Base-by-base conservation (phyloP, 352 stramenopile species). In the Pseudoperonospora humuli region DNA sequence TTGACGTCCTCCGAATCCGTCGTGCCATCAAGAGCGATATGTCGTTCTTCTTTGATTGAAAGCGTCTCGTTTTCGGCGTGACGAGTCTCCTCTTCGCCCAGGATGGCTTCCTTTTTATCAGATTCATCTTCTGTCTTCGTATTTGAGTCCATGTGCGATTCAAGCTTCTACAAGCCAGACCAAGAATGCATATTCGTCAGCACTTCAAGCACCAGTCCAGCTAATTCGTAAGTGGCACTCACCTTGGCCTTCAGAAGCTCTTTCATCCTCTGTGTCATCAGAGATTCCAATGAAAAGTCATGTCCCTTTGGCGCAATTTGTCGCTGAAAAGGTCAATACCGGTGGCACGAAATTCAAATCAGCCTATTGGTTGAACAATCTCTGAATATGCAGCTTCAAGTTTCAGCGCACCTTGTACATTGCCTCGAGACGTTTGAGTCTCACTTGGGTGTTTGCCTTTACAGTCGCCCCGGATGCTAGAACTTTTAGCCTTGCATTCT, bases 361-460 rank as follows among this genome's bases (percentile, higher is more conserved):
- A 43, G 23, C 9, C 9, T 23, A 33, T 19, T 9, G 21, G 7
- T 24, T 19, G 24, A 7, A 32, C n/a, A 33, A 32, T 14, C 1
- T 3, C 8, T 5, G 17, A 11, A 39, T 9, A 33, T 7, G 1
- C 29, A 41, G 5, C 32, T 14, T 40, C 3, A 34, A 19, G 18
- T 52, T 18, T 1, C 28, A 54, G 40, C 58, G n/a, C 69, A 82
- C 54, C 69, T 75, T 70, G 47, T 89, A 89, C 42, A 75, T 66
- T 23, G 57, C 50, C 39, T 89, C 77, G 0, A 89, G 63, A 23
- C 72, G 70, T 59, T 86, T 89, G 20, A 86, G 39, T 28, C 63
- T 71, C 1, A 56, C 24, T 8, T 58, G 55, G n/a, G 67, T 61
- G n/a, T 48, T 64, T 0, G 54, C 50, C 17, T 72, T 70, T 7